These are phyloP conservation scores for Anethum foeniculum DNA, from an alignment of 140 eudicot species.

Conservation along the genomic window DNA sequence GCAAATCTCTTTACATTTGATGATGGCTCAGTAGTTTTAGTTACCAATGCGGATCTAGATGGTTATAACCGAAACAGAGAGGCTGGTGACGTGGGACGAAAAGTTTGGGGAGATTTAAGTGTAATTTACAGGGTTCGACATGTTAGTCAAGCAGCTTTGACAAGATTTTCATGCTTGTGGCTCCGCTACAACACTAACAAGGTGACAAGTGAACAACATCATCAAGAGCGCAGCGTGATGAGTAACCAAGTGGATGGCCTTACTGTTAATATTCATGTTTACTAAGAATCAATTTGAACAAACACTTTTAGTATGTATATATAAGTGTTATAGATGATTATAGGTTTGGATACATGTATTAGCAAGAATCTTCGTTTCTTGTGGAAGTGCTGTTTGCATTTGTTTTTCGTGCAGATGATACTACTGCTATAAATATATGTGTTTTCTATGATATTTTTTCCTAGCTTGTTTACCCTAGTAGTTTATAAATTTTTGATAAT, in stretches of 20 bases:
- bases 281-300: conserved; percentile 12
- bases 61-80: conserved; percentile 33
- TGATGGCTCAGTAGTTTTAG: conserved; percentile 56
- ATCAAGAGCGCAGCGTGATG: conserved; percentile 11
- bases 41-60: conserved; percentile 51
- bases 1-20: conserved; percentile 43
- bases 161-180: conserved; percentile 50
- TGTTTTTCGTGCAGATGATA: neutral
- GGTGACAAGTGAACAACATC: conserved; percentile 19
- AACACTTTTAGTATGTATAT: neutral
- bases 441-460: neutral
- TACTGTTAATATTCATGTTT: conserved; percentile 50
- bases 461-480: neutral
- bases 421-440: neutral
- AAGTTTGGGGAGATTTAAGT: conserved; percentile 32
- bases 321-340: neutral
- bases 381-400: neutral
- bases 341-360: neutral
- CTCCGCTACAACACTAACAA: conserved; percentile 22
- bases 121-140: conserved; percentile 40
- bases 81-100: conserved; percentile 14
- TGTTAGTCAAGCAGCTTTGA: conserved; percentile 41
- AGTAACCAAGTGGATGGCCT: conserved; percentile 20
- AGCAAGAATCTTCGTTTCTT: neutral
- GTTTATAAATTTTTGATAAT: neutral